Evolutionary conservation across 2,329 filamentous ascomycete genomes (phyloP).

Genomic region (Coniochaeta ligniaria): DNA sequence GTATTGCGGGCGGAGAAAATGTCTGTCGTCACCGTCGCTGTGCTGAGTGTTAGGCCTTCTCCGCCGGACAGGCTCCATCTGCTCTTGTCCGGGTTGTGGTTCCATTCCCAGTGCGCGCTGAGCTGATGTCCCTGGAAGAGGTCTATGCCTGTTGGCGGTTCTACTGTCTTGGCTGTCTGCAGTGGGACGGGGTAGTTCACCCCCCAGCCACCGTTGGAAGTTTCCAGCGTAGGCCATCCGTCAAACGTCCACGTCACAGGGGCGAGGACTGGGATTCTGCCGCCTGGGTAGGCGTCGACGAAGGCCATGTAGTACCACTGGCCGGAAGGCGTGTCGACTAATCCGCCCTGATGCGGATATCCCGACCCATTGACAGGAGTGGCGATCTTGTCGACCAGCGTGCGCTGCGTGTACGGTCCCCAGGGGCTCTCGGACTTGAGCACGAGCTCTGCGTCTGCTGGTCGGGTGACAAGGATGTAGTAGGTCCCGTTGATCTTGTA

Average conservation of each 20-base stretch:
- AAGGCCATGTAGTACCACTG: slow-evolving; percentile 54
- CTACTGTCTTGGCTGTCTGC: not conserved
- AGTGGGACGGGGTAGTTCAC: not conserved
- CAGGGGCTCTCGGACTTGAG: slow-evolving; percentile 41
- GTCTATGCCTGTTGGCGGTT: not conserved
- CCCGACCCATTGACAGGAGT: slow-evolving; percentile 37
- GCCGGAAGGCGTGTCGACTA: slow-evolving; percentile 41
- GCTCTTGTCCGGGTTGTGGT: not conserved
- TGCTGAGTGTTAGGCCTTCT: not conserved
- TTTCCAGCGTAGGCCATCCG: slow-evolving; percentile 29
- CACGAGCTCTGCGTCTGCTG: slow-evolving; percentile 37
- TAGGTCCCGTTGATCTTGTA: slow-evolving; percentile 51
- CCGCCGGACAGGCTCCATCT: not conserved
- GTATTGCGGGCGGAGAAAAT: not conserved
- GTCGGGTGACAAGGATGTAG: slow-evolving; percentile 44
- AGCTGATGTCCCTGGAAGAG: not conserved
- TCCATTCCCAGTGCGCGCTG: not conserved
- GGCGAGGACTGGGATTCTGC: slow-evolving; percentile 46
- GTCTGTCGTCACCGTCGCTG: not conserved
- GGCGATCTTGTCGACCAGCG: slow-evolving; percentile 32
- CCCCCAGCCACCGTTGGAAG: not conserved
- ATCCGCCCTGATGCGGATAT: slow-evolving; percentile 45
- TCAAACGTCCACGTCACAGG: slow-evolving; percentile 42
- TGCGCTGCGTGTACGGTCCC: slow-evolving; percentile 42
- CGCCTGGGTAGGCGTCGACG: slow-evolving; percentile 43